phyloP scores from a whole-genome alignment of 805 yeast species.

The Lipomyces yamadae region DNA sequence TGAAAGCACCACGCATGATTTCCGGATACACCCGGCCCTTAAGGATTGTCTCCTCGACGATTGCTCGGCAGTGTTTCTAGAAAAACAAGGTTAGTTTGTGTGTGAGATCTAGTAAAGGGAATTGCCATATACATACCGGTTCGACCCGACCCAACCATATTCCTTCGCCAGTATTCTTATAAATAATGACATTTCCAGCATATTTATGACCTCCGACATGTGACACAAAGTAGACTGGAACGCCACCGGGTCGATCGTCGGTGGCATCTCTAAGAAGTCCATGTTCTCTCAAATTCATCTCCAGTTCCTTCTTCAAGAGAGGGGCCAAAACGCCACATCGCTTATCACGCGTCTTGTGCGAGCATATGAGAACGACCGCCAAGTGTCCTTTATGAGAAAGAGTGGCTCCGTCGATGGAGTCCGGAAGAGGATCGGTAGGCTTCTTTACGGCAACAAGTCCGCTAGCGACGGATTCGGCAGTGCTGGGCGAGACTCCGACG shows the following conservation, averaged over 20 bases:
- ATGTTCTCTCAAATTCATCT: slow-evolving; percentile 67
- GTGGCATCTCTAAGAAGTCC: slow-evolving; percentile 76
- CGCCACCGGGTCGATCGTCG: slow-evolving; percentile 78
- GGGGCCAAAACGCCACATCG: slow-evolving; percentile 96
- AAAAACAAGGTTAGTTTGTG: background rate
- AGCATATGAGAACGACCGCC: slow-evolving; percentile 71
- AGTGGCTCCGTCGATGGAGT: slow-evolving; percentile 44
- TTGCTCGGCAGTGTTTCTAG: slow-evolving; percentile 63
- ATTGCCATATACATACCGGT: slow-evolving; percentile 50
- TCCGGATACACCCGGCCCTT: slow-evolving; percentile 73
- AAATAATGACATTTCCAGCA: slow-evolving; percentile 85
- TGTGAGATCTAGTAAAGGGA: background rate
- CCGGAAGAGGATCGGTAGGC: slow-evolving; percentile 42
- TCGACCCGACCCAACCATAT: slow-evolving; percentile 88
- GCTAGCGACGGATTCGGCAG: slow-evolving; percentile 54
- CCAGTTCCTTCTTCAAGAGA: slow-evolving; percentile 78
- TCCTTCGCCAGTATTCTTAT: slow-evolving; percentile 71
- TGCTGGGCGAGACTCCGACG: slow-evolving; percentile 52
- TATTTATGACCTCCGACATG: slow-evolving; percentile 97
- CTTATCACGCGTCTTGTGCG: slow-evolving; percentile 89
- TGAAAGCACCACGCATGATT: slow-evolving; percentile 58
- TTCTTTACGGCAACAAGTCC: slow-evolving; percentile 49
- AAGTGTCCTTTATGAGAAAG: slow-evolving; percentile 44
- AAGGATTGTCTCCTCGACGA: slow-evolving; percentile 75
- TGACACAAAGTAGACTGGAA: slow-evolving; percentile 68